These are phyloP conservation scores for Pseudogymnoascus sp. DNA, from an alignment of 2,329 filamentous ascomycete species.

Conservation along the genomic window DNA sequence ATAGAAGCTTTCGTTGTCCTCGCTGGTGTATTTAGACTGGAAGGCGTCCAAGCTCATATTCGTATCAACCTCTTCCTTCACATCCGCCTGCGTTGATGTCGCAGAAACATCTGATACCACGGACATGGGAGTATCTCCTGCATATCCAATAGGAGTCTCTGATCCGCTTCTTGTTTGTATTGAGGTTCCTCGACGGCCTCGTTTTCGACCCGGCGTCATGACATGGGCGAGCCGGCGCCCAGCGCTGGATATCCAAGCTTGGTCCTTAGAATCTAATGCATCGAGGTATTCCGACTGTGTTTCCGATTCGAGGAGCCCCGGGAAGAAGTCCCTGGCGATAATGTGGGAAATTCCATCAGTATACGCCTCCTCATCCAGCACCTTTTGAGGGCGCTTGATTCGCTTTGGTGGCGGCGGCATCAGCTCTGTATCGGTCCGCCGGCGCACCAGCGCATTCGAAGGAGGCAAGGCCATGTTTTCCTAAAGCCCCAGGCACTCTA, in stretches of 20 bases:
- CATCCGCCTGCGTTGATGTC: conserved; percentile 31
- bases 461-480: conserved; percentile 16
- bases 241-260: conserved; percentile 78
- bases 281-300: conserved; percentile 88
- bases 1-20: conserved; percentile 97
- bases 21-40: conserved; percentile 89
- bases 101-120: conserved; percentile 36
- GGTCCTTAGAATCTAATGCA: conserved; percentile 78
- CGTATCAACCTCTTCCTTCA: conserved; percentile 54
- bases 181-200: conserved; percentile 28
- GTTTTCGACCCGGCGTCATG: conserved; percentile 67
- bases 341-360: conserved; percentile 86
- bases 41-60: conserved; percentile 78
- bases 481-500: conserved; percentile 18
- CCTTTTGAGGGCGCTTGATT: conserved; percentile 80
- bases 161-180: conserved; percentile 28
- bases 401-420: conserved; percentile 93
- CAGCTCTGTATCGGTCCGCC: conserved; percentile 56
- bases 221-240: conserved; percentile 64
- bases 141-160: conserved; percentile 59
- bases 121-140: conserved; percentile 67
- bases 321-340: conserved; percentile 94
- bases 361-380: conserved; percentile 92
- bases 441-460: conserved; percentile 56
- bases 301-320: conserved; percentile 77